Percentiles rank a stretch among this genome's conserved stretches.
Evolutionary conservation across 2,329 filamentous ascomycete genomes (phyloP).

Genomic region (Ceratocystis ficicola): DNA sequence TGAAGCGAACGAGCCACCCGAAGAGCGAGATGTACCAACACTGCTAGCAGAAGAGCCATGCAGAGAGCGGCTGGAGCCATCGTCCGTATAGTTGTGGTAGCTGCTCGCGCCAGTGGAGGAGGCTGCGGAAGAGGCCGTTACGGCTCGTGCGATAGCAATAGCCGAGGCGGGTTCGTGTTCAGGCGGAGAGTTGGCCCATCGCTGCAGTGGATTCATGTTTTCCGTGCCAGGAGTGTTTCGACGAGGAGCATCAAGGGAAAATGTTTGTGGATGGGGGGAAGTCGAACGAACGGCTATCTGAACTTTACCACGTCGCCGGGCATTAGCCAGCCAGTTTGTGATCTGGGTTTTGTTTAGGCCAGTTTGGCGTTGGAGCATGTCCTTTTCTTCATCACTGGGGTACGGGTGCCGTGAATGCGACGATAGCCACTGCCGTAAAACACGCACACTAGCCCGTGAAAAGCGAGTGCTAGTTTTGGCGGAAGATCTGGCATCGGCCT

Average conservation of each 20-base stretch:
- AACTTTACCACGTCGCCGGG: constrained; percentile 68
- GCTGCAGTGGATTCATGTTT: constrained; percentile 44
- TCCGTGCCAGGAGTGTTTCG: constrained; percentile 43
- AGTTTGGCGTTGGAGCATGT: constrained; percentile 63
- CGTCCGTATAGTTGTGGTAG: constrained; percentile 44
- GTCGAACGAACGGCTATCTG: constrained; percentile 49
- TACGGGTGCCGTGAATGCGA: constrained; percentile 74
- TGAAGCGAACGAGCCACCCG: constrained; percentile 45
- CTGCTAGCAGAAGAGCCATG: constrained; percentile 48
- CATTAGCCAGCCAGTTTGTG: constrained; percentile 86
- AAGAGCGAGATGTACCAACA: constrained; percentile 49
- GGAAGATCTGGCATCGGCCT: neutral
- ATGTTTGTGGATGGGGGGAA: constrained; percentile 48
- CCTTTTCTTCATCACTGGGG: constrained; percentile 76
- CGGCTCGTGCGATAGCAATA: constrained; percentile 45
- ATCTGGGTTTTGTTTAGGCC: constrained; percentile 75
- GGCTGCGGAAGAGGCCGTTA: constrained; percentile 40
- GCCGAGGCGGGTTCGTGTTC: constrained; percentile 50
- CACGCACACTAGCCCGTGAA: constrained; percentile 64
- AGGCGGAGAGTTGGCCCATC: constrained; percentile 48
- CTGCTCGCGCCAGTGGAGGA: constrained; percentile 47
- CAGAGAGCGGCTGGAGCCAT: constrained; percentile 46
- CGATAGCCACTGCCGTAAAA: constrained; percentile 74
- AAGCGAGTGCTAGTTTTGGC: constrained; percentile 61
- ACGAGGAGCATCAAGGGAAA: constrained; percentile 62